These are phyloP conservation scores for Boletus edulis DNA, from an alignment of 768 basidiomycete genomes.

Conservation along the genomic window DNA sequence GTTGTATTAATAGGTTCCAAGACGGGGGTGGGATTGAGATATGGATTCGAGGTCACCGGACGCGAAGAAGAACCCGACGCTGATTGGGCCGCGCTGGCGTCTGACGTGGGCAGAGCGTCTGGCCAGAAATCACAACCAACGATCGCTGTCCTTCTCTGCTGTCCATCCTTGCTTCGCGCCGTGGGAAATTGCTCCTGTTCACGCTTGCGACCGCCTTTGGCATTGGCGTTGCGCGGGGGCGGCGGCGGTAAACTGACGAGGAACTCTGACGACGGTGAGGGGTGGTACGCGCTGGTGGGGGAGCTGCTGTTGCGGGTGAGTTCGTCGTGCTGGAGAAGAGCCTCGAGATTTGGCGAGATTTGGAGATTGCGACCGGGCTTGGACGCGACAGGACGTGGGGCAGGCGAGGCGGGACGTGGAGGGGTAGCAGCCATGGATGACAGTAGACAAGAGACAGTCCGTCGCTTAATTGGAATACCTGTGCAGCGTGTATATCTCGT, in stretches of 20 bases:
- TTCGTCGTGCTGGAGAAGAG: slow-evolving; percentile 57
- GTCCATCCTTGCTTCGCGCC: slow-evolving; percentile 16
- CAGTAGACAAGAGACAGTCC: neutral
- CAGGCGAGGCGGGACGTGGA: slow-evolving; percentile 21
- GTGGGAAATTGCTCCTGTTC: slow-evolving; percentile 17
- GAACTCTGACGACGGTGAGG: slow-evolving; percentile 16
- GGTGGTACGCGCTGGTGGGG: slow-evolving; percentile 13
- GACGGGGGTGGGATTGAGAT: slow-evolving; percentile 37
- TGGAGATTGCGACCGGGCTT: slow-evolving; percentile 32
- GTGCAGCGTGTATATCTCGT: slow-evolving; percentile 7
- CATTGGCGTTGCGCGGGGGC: slow-evolving; percentile 29
- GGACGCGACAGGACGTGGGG: neutral
- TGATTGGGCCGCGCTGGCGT: slow-evolving; percentile 2
- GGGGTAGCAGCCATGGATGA: slow-evolving; percentile 22
- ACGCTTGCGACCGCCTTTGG: slow-evolving; percentile 12
- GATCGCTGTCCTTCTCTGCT: slow-evolving; percentile 9
- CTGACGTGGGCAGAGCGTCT: neutral
- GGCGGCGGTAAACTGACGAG: slow-evolving; percentile 32
- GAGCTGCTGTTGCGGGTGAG: slow-evolving; percentile 33
- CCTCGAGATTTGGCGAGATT: slow-evolving; percentile 61
- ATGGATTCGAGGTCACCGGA: slow-evolving; percentile 31
- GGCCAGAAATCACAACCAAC: slow-evolving; percentile 26
- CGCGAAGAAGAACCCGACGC: slow-evolving; percentile 15
- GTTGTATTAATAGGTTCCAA: slow-evolving; percentile 7
- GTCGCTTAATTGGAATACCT: slow-evolving; percentile 22